Conservation (phyloP, 2,329 filamentous ascomycete genomes). For the Arthrinium phaeospermum region DNA sequence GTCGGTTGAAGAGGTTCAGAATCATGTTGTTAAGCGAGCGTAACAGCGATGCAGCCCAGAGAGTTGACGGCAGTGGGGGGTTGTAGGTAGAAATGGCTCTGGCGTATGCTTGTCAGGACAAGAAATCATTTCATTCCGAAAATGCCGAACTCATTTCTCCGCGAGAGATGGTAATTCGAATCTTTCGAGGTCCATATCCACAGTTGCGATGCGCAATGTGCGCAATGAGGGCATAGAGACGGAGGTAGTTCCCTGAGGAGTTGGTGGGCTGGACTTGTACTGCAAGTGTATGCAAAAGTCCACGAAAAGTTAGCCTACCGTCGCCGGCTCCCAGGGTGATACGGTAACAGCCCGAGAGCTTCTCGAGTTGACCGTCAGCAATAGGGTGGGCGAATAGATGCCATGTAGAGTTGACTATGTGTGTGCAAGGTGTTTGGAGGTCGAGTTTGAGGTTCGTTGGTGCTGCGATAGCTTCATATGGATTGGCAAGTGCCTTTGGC, state of each 20-base stretch:
- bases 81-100: not conserved
- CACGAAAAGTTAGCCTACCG: not conserved
- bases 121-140: not conserved
- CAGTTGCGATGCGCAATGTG: not conserved
- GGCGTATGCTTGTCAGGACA: not conserved
- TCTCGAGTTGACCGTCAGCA: not conserved
- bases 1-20: not conserved
- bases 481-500: not conserved
- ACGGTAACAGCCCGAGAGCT: not conserved
- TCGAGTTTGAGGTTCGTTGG: not conserved
- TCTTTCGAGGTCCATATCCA: not conserved
- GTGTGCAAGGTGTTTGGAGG: not conserved
- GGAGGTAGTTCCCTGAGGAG: not conserved
- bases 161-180: not conserved
- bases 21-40: not conserved
- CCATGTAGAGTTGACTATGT: not conserved
- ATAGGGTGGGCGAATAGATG: not conserved
- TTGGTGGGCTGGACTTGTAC: not conserved
- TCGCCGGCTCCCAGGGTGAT: not conserved
- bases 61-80: not conserved
- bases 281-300: not conserved
- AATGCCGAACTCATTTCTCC: not conserved
- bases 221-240: not conserved
- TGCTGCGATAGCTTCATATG: not conserved
- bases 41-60: not conserved